Conservation (phyloP, 1,139 yeast genomes). For the Geotrichum citri-aurantii region DNA sequence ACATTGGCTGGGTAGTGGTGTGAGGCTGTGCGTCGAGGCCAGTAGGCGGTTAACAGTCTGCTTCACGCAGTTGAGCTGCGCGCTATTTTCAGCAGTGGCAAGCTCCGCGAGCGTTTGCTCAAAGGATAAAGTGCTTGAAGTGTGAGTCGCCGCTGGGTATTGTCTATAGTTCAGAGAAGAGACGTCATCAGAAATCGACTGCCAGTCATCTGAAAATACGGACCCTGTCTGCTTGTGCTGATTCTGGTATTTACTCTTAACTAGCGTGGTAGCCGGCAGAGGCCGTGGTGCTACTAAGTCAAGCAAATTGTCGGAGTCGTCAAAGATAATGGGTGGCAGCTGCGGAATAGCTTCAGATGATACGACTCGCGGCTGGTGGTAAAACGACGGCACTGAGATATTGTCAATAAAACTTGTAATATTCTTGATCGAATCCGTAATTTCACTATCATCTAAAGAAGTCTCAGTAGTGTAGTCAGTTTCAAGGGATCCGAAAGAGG, state of each 20-base stretch:
- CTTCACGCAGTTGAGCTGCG: background rate
- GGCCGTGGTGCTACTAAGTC: background rate
- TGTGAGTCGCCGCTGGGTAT: background rate
- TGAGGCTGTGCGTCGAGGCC: background rate
- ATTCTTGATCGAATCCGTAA: background rate
- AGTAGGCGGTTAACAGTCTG: background rate
- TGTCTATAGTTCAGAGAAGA: background rate
- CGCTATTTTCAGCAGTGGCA: background rate
- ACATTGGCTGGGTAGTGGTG: background rate
- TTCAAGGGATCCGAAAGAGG: slow-evolving; percentile 11
- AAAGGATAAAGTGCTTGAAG: background rate
- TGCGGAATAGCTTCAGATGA: slow-evolving; percentile 1
- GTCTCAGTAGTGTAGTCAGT: slow-evolving; percentile 14
- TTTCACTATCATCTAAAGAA: slow-evolving; percentile 3
- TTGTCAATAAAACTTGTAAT: background rate
- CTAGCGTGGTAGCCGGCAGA: background rate
- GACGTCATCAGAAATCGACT: slow-evolving; percentile 1
- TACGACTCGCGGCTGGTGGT: background rate
- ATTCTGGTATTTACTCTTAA: background rate
- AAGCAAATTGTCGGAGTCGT: background rate
- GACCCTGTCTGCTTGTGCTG: background rate
- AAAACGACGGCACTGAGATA: background rate
- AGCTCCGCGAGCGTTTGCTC: background rate
- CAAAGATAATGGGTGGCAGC: slow-evolving; percentile 1
- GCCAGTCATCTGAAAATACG: slow-evolving; percentile 3